Percentiles rank a stretch among this genome's conserved stretches.
These are phyloP conservation scores for Blastocrithidia nonstop DNA, from an alignment of 208 protist genomes.

Conservation along the genomic window DNA sequence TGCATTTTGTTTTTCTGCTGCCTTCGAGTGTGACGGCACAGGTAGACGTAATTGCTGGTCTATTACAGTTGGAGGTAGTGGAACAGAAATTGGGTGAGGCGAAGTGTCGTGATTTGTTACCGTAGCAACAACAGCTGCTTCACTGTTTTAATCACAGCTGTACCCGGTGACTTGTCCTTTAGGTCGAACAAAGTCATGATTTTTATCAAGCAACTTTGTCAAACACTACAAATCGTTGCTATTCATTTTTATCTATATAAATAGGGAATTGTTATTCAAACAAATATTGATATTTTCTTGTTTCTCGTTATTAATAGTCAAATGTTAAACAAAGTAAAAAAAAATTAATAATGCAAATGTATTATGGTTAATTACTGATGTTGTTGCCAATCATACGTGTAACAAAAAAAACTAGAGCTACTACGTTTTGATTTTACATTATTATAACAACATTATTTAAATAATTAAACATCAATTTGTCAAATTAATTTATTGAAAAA, in stretches of 20 bases:
- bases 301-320: no score
- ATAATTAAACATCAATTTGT: no score
- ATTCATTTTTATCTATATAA: conserved; percentile 13
- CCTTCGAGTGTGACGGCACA: conserved; percentile 39
- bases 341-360: no score
- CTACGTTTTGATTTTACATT: no score
- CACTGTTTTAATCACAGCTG: conserved; percentile 24
- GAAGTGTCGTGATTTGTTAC: not conserved
- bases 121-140: not conserved
- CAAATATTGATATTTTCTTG: no score
- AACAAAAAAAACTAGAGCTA: no score
- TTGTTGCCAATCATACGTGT: no score
- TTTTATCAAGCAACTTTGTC: conserved; percentile 57
- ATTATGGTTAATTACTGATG: no score
- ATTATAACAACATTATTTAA: no score
- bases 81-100: conserved; percentile 7
- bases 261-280: no score
- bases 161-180: conserved; percentile 49
- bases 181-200: conserved; percentile 43
- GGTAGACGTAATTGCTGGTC: conserved; percentile 64
- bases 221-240: conserved; percentile 33
- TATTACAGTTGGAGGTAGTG: conserved; percentile 61
- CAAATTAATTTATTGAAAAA: no score
- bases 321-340: no score
- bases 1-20: conserved; percentile 11